Base-by-base conservation (phyloP, 345 rosid species). In the Salix exigua region DNA sequence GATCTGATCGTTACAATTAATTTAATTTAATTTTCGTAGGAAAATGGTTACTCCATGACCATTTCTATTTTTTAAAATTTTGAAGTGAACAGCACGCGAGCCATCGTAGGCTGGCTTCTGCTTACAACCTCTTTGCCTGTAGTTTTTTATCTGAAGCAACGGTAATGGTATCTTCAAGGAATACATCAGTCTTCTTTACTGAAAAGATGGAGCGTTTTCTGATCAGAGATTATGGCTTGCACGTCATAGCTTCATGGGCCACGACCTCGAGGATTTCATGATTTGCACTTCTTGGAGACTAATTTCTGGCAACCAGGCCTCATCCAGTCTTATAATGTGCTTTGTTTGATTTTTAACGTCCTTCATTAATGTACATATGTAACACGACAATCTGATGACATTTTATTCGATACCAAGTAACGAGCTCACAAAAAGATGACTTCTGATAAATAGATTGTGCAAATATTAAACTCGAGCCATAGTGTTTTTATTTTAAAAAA, bases 381-480 rank as follows among this genome's bases (percentile, higher is more conserved):
- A 46, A 46, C 18, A 14, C 17, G 50, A 46, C 50, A 14, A 3
- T 16, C 50, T 46, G 17, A 46, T 13, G 17, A 13, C 50, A 46
- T 46, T 12, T 40, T 11, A 10, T 10, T 11, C 3, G 44, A 10
- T 2, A 10, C 4, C 44, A 10, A 40, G 13, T 40, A 0, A 40
- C 14, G 13, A 40, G 0, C 10, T 40, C 31, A 30, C 31, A 30
- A 30, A 30, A 3, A 30, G 3, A 30, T 30, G 4, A 30, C 31
- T 30, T 30, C 4, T 30, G 31, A 30, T 30, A 30, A 30, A 30
- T 30, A 30, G 4, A 30, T 30, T 30, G 31, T 30, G 31, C 31
- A 30, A 0, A 30, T 3, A 30, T 30, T 30, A 30, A 0, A 0
- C 3, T 2, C 0, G 4, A 3, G 4, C 0, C 0, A 3, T 0